Evolutionary conservation across 176 grass and related monocot genomes (phyloP).

Genomic region (Carex kokanica): DNA sequence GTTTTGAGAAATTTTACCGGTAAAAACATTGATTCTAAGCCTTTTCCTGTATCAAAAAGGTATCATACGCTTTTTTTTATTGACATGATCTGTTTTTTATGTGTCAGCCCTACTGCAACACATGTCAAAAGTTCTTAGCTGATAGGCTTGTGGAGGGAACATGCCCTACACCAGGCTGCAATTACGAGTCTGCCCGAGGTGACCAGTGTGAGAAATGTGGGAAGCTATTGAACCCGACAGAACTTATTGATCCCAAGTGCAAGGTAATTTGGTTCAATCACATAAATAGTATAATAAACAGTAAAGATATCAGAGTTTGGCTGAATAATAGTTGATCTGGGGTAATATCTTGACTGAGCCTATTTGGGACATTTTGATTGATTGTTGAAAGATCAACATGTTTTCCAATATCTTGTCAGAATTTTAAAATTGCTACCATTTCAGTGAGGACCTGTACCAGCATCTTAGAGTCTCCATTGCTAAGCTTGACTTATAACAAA

Average conservation of each 20-base stretch:
- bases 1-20: background rate
- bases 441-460: background rate
- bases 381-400: background rate
- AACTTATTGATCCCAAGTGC: constrained; percentile 87
- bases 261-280: constrained; percentile 48
- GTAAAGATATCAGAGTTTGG: background rate
- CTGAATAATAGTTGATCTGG: background rate
- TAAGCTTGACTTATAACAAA: background rate
- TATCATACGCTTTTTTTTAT: constrained; percentile 17
- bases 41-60: background rate
- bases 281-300: background rate
- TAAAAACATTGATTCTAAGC: background rate
- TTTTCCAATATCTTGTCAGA: background rate
- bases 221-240: constrained; percentile 87
- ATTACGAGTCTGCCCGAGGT: constrained; percentile 67
- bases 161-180: constrained; percentile 74
- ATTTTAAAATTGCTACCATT: background rate
- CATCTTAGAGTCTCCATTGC: background rate
- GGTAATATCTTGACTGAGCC: background rate
- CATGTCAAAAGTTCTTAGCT: constrained; percentile 78
- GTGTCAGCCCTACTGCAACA: constrained; percentile 83
- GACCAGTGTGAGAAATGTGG: constrained; percentile 98
- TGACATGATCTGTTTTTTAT: background rate
- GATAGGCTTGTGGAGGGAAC: constrained; percentile 88
- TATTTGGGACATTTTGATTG: background rate